Percentiles rank a stretch among this genome's conserved stretches.
phyloP scores from a whole-genome alignment of 768 basidiomycete genomes.

The Suillus tomentosus region DNA sequence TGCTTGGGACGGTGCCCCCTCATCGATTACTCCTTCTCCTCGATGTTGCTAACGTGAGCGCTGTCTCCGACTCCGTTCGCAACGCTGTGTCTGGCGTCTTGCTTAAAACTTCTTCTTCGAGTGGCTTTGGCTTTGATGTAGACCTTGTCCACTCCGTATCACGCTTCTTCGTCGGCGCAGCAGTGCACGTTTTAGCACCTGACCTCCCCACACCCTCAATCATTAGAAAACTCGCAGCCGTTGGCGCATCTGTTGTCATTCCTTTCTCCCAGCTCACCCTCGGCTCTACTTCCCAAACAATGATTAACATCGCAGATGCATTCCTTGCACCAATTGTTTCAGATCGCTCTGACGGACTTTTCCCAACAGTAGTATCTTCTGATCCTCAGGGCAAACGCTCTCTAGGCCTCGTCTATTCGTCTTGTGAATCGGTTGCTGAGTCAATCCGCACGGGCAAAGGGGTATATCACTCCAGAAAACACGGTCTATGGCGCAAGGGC shows the following conservation, averaged over 20 bases:
- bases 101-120: conserved; percentile 67
- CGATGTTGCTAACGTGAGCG: conserved; percentile 70
- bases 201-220: conserved; percentile 55
- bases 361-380: conserved; percentile 89
- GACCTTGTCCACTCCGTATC: conserved; percentile 80
- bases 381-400: conserved; percentile 63
- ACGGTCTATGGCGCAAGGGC: conserved; percentile 96
- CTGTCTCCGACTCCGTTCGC: conserved; percentile 74
- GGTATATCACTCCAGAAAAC: conserved; percentile 94
- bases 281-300: conserved; percentile 48
- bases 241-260: conserved; percentile 68
- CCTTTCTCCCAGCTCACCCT: conserved; percentile 72
- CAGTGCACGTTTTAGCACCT: conserved; percentile 63
- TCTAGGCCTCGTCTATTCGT: conserved; percentile 96
- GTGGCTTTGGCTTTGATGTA: conserved; percentile 41
- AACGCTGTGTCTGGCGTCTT: conserved; percentile 78
- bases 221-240: conserved; percentile 60
- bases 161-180: conserved; percentile 65
- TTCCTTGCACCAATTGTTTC: conserved; percentile 83
- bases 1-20: conserved; percentile 67
- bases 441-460: conserved; percentile 88
- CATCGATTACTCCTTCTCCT: conserved; percentile 77
- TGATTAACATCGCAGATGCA: conserved; percentile 78
- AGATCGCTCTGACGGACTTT: conserved; percentile 90
- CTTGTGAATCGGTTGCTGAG: conserved; percentile 79